phyloP scores from a whole-genome alignment of 805 yeast species.

The Metschnikowia dekortorum region DNA sequence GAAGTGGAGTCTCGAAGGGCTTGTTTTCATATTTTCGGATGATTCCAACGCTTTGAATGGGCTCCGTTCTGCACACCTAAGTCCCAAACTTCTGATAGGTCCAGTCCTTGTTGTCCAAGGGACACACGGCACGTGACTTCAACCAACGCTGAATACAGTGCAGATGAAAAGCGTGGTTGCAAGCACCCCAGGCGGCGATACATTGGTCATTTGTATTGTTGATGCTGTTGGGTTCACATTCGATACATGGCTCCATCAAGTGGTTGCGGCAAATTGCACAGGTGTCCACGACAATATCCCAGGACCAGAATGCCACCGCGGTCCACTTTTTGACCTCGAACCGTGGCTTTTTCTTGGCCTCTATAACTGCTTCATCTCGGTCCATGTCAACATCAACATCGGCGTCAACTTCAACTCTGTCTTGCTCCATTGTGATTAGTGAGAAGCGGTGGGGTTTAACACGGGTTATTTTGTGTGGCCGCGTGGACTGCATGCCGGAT shows the following conservation, averaged over 20 bases:
- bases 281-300: constrained; percentile 91
- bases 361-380: constrained; percentile 18
- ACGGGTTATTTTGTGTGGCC: background rate
- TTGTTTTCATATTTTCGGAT: too few relatives aligned
- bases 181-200: constrained; percentile 94
- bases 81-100: constrained; percentile 63
- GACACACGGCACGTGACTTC: constrained; percentile 92
- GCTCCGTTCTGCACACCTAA: constrained; percentile 19
- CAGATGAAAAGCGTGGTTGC: constrained; percentile 97
- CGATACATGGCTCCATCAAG: constrained; percentile 96
- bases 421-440: constrained; percentile 2
- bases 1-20: too few relatives aligned
- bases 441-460: background rate
- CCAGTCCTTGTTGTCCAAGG: constrained; percentile 94
- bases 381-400: constrained; percentile 7
- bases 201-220: constrained; percentile 62
- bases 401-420: constrained; percentile 5
- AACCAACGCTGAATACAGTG: constrained; percentile 97
- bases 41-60: background rate
- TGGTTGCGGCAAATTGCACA: constrained; percentile 99
- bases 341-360: constrained; percentile 49
- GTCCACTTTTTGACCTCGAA: constrained; percentile 98
- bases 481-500: background rate
- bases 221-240: constrained; percentile 83
- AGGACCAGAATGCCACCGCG: constrained; percentile 99